Conservation (phyloP, 495 filamentous ascomycete species). For the Trichocladium uniseriatum region DNA sequence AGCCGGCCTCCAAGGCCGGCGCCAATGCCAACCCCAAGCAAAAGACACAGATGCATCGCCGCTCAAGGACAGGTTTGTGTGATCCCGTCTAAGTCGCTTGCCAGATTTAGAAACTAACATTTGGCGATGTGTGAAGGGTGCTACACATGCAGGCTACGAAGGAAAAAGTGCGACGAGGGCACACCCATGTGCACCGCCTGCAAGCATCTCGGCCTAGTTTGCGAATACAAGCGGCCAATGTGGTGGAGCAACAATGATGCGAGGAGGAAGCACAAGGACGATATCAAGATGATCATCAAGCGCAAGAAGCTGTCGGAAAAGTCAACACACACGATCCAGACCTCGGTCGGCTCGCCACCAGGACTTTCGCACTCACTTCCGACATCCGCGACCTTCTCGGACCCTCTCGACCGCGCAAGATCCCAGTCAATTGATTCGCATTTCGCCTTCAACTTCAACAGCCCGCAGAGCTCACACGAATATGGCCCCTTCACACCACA, state of each 20-base stretch:
- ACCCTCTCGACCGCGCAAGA: constrained; percentile 58
- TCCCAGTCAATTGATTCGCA: constrained; percentile 73
- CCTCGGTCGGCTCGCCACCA: constrained; percentile 55
- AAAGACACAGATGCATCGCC: constrained; percentile 76
- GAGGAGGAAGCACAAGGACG: constrained; percentile 78
- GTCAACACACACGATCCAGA: constrained; percentile 49
- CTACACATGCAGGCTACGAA: constrained; percentile 88
- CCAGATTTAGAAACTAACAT: constrained; percentile 21
- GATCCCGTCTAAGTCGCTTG: not conserved
- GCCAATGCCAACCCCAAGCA: constrained; percentile 49
- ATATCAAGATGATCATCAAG: constrained; percentile 95
- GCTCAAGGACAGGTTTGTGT: constrained; percentile 80
- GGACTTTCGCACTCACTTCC: constrained; percentile 74
- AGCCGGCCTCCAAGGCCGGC: constrained; percentile 43
- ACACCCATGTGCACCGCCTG: constrained; percentile 81
- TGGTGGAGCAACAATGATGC: constrained; percentile 95
- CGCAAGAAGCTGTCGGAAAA: constrained; percentile 90
- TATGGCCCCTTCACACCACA: constrained; percentile 54
- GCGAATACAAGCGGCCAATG: constrained; percentile 91
- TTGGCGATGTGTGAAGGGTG: constrained; percentile 55
- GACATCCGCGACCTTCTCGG: constrained; percentile 70
- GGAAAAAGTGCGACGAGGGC: constrained; percentile 97
- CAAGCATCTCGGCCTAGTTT: constrained; percentile 73
- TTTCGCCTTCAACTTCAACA: constrained; percentile 65
- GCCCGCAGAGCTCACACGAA: constrained; percentile 46